Evolutionary conservation across 164 flowering plant genomes (phyloP), one percentile per base, ranked within the genome.

Genomic region (Liriodendron chinense): DNA sequence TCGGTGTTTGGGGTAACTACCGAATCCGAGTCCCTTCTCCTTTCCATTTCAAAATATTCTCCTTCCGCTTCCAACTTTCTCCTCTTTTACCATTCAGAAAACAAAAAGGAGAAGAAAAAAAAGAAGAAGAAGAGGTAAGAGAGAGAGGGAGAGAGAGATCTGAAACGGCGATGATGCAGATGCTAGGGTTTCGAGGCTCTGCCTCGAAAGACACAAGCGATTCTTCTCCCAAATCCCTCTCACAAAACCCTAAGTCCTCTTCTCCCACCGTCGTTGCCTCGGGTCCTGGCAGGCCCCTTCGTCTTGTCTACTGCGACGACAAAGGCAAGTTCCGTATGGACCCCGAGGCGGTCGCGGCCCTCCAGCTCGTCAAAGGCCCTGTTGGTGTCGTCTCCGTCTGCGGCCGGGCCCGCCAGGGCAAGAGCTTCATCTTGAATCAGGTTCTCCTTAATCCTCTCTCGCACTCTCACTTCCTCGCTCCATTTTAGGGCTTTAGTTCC

Each of bases 341-440:
- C 86, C 98, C 97, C 2, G 99, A 96, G 74, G 97, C 99, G 13
- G 90, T 91, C 9, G 92, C 99, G 20, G 74, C 85, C 25, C 93
- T 96, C 34, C 99, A 96, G 79, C 91, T 96, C 10, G 93, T 96
- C 49, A 96, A 94, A 81, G 97, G 82, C 21, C 99, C 99, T 10
- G 85, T 96, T 25, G 99, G 99, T 3, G 89, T 96, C 14, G 99
- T 96, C 75, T 90, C 99, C n/a, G 98, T 96, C 26, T 96, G 99
- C 57, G 99, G 99, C 23, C 94, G 99, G 20, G 98, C 98, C 78
- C 92, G 99, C 3, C 98, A 96, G 80, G 99, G 98, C 68, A 96
- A 96, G 86, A 96, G 98, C 84, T 96, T 84, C 71, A 90, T 96
- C 22, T 82, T 96, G 77, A 96, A 96, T 76, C 99, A 94, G 93